Evolutionary conservation across 495 filamentous ascomycete genomes (phyloP).

Genomic region (Parathielavia appendiculata): DNA sequence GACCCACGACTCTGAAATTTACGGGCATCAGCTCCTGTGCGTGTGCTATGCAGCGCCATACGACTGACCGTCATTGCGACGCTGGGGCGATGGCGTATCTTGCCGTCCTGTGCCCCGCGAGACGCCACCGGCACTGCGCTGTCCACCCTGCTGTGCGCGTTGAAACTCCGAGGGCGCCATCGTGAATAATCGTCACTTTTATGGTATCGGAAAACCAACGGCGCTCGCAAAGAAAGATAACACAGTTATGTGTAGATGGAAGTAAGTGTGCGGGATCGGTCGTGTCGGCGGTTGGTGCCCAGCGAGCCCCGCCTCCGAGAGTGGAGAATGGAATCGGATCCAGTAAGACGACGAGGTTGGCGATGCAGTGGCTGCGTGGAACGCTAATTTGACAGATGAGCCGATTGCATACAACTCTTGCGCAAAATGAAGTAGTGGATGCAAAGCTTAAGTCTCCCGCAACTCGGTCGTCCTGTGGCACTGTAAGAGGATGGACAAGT

Average conservation of each 20-base stretch:
- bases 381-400: neutral
- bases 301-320: slow-evolving; percentile 13
- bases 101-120: slow-evolving; percentile 14
- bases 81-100: slow-evolving; percentile 25
- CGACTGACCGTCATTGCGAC: slow-evolving; percentile 36
- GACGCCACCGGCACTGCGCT: slow-evolving; percentile 4
- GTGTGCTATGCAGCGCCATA: neutral
- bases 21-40: slow-evolving; percentile 27
- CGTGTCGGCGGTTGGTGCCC: slow-evolving; percentile 1
- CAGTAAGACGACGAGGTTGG: slow-evolving; percentile 6
- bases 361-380: slow-evolving; percentile 3
- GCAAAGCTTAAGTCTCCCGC: neutral
- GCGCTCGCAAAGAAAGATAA: neutral
- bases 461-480: neutral
- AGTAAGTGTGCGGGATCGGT: slow-evolving; percentile 6
- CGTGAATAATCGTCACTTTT: neutral
- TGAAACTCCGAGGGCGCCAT: slow-evolving; percentile 26
- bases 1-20: slow-evolving; percentile 88
- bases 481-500: neutral
- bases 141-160: slow-evolving; percentile 13
- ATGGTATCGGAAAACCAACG: neutral
- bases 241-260: neutral
- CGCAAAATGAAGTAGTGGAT: neutral
- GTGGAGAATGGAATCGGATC: slow-evolving; percentile 17
- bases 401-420: neutral